A percentile compares a stretch with the other conserved stretches of the same genome.
phyloP scores from a whole-genome alignment of 2,329 filamentous ascomycete genomes.

The Drechslera avenae region DNA sequence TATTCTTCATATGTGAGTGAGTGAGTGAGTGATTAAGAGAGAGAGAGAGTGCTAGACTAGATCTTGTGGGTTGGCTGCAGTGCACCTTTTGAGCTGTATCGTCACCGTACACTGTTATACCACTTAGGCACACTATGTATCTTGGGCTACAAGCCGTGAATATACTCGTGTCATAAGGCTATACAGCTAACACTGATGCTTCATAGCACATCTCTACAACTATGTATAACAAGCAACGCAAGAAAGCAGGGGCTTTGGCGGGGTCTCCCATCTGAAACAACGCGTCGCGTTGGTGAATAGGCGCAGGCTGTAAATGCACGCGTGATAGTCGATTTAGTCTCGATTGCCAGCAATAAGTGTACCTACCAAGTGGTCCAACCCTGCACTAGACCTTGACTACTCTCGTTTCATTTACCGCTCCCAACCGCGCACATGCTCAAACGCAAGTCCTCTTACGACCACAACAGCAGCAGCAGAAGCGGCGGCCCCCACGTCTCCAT shows the following conservation, averaged over 20 bases:
- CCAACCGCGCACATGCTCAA: constrained; percentile 27
- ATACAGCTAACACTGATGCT: too few relatives aligned
- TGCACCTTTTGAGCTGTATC: too few relatives aligned
- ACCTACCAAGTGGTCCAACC: background rate
- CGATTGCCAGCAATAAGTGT: background rate
- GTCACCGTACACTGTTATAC: too few relatives aligned
- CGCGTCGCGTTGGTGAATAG: constrained; percentile 19
- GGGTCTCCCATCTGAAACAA: constrained; percentile 10
- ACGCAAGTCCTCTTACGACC: constrained; percentile 28
- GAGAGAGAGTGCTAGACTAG: too few relatives aligned
- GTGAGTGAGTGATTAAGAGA: too few relatives aligned
- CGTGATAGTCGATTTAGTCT: background rate
- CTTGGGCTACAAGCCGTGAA: too few relatives aligned
- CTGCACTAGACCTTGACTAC: constrained; percentile 11
- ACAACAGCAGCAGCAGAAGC: constrained; percentile 9
- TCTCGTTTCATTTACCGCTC: background rate
- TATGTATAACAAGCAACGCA: too few relatives aligned
- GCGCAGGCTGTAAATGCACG: constrained; percentile 9
- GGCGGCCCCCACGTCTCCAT: constrained; percentile 28
- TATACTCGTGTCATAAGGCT: too few relatives aligned
- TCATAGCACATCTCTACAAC: too few relatives aligned
- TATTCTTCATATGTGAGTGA: too few relatives aligned
- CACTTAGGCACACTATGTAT: too few relatives aligned
- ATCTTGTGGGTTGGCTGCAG: too few relatives aligned
- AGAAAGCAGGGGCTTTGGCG: background rate